Percentiles rank a stretch among this genome's conserved stretches.
Evolutionary conservation across 495 filamentous ascomycete genomes (phyloP).

Genomic region (Penicillium coffeae): DNA sequence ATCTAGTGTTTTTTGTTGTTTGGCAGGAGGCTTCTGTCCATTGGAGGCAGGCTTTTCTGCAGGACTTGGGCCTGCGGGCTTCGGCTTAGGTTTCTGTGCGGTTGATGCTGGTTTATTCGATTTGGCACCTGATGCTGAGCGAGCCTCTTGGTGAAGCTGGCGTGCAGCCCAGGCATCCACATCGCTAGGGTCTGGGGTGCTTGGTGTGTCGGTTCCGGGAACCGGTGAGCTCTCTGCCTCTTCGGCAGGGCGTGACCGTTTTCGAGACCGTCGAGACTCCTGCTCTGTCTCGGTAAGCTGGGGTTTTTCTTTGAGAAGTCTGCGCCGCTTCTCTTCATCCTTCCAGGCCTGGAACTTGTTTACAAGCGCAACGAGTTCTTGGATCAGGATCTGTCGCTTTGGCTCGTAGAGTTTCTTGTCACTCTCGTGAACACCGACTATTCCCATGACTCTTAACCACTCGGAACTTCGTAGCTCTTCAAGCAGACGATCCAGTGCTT

Average conservation of each 20-base stretch:
- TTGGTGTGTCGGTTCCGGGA: conserved; percentile 31
- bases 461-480: conserved; percentile 86
- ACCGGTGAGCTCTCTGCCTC: conserved; percentile 18
- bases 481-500: conserved; percentile 78
- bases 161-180: conserved; percentile 68
- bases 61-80: conserved; percentile 3
- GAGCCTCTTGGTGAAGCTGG: conserved; percentile 71
- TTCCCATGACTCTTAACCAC: conserved; percentile 92
- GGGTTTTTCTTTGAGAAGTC: conserved; percentile 61
- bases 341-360: conserved; percentile 86
- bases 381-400: conserved; percentile 77
- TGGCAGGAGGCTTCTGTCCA: conserved; percentile 29
- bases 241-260: conserved; percentile 18
- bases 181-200: conserved; percentile 61
- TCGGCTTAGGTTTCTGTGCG: conserved; percentile 10
- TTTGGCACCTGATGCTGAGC: conserved; percentile 40
- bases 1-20: conserved; percentile 22
- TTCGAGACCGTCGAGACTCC: conserved; percentile 21
- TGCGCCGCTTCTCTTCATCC: conserved; percentile 81
- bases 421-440: conserved; percentile 76
- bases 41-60: conserved; percentile 6
- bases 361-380: conserved; percentile 71
- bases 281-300: conserved; percentile 22
- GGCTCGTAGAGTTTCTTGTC: conserved; percentile 83
- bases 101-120: conserved; percentile 20